A percentile compares a stretch with the other conserved stretches of the same genome.
Conservation (phyloP, 768 basidiomycete genomes). For the Cystofilobasidium macerans region DNA sequence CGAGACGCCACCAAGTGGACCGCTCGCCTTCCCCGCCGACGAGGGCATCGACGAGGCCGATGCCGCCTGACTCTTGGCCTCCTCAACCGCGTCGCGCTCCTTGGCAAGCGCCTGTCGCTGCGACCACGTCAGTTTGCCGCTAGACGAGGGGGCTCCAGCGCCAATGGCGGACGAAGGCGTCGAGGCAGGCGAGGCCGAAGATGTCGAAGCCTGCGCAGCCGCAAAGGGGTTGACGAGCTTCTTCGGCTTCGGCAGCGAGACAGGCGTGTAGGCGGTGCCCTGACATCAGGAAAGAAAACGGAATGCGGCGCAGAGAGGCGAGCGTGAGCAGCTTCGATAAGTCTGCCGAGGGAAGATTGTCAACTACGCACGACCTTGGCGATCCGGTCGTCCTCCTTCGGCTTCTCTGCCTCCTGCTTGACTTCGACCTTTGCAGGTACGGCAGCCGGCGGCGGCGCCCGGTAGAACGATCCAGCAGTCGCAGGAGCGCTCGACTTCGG, state of each 20-base stretch:
- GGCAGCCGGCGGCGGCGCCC: constrained; percentile 25
- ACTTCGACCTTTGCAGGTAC: constrained; percentile 10
- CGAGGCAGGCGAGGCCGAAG: constrained; percentile 18
- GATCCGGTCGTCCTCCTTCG: constrained; percentile 59
- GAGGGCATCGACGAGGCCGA: constrained; percentile 36
- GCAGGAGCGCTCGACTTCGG: background rate
- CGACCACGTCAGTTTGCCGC: constrained; percentile 82
- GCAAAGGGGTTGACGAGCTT: constrained; percentile 63
- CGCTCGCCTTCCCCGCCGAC: constrained; percentile 39
- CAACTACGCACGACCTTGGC: constrained; percentile 54
- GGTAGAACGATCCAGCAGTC: constrained; percentile 13
- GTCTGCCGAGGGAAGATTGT: background rate
- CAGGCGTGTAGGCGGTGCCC: constrained; percentile 80
- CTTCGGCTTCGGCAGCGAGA: constrained; percentile 70
- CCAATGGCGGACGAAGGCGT: constrained; percentile 29
- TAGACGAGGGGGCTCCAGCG: background rate
- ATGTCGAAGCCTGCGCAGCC: constrained; percentile 26
- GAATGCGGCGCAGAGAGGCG: too few species aligned
- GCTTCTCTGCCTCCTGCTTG: background rate
- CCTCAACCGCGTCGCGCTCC: constrained; percentile 71
- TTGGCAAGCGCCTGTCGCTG: constrained; percentile 86
- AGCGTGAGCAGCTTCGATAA: background rate
- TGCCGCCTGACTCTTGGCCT: constrained; percentile 48
- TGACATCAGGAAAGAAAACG: constrained; percentile 24
- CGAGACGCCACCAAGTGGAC: constrained; percentile 43